Base-by-base conservation (phyloP, 306 rosid species). In the Begonia fuchsioides region DNA sequence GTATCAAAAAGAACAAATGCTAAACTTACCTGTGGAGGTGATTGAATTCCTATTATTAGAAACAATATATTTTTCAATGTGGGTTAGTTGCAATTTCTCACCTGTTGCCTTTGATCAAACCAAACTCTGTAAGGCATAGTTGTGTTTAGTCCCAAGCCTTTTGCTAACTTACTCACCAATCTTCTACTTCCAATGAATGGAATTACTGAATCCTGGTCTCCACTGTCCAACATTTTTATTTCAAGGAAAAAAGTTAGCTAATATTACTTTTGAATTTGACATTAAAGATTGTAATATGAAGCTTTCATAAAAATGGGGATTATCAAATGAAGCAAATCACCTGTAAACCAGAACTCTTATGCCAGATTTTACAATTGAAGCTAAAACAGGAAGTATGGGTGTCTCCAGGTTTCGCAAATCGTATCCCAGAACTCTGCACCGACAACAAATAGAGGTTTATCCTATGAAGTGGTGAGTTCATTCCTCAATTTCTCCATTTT, bases 341-440 rank as follows among this genome's bases (percentile, higher is more conserved):
- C 80, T 67, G 68, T 57, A 77, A 39, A 58, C 77, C 3, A 77
- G 39, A 53, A 74, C 80, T 51, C 59, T 56, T 47, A 73, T 40
- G n/a, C 80, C 80, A 50, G 77, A 70, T 44, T 48, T 49, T 6
- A 63, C 72, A 8, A 77, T 72, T 61, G 47, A 41, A 0, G 68
- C 80, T 3, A 77, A 55, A 26, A 71, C 43, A 11, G 50, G 13
- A 54, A 70, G 58, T 3, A 75, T 67, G 40, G 85, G 77, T 44
- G 43, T 20, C 68, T 61, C 74, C 17, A 64, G 57, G n/a, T 67
- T 67, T 59, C 52, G 52, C 59, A 13, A 1, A 38, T 77, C 60
- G 61, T 77, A 77, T 12, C 17, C 38, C 13, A 64, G 48, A 54
- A n/a, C n/a, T n/a, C n/a, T n/a, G n/a, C n/a, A n/a, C n/a, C n/a